A percentile compares a stretch with the other conserved stretches of the same genome.
Conservation (phyloP, 495 filamentous ascomycete genomes). For the Lasiosphaeria ovina region DNA sequence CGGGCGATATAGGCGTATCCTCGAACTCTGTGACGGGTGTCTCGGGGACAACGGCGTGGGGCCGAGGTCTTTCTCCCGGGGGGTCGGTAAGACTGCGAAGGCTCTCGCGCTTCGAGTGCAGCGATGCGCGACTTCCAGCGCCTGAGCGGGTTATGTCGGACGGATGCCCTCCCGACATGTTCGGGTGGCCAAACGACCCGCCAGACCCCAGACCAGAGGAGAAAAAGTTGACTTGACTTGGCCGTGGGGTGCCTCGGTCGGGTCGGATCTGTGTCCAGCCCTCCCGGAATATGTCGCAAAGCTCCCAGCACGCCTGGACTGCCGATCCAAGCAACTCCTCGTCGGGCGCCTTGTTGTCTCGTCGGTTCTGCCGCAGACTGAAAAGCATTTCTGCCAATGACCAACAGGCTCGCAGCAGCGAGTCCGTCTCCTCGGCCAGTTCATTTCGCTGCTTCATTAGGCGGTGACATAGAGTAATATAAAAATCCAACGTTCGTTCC, state of each 20-base stretch:
- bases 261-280: slow-evolving; percentile 89
- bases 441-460: slow-evolving; percentile 88
- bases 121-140: slow-evolving; percentile 42
- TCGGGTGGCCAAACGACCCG: slow-evolving; percentile 10
- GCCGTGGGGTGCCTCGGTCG: slow-evolving; percentile 81
- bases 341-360: slow-evolving; percentile 69
- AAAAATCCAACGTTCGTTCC: slow-evolving; percentile 88
- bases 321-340: slow-evolving; percentile 83
- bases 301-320: slow-evolving; percentile 91
- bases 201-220: slow-evolving; percentile 27
- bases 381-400: slow-evolving; percentile 90
- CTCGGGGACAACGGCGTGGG: slow-evolving; percentile 57
- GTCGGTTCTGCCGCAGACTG: slow-evolving; percentile 79
- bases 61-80: slow-evolving; percentile 27
- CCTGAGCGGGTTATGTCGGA: slow-evolving; percentile 33
- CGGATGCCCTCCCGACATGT: slow-evolving; percentile 19
- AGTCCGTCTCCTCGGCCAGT: slow-evolving; percentile 74
- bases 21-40: slow-evolving; percentile 93
- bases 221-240: slow-evolving; percentile 72
- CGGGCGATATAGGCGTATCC: slow-evolving; percentile 76
- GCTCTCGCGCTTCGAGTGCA: slow-evolving; percentile 45
- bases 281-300: slow-evolving; percentile 90
- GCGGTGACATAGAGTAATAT: slow-evolving; percentile 86
- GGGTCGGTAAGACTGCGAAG: slow-evolving; percentile 37
- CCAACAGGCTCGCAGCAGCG: slow-evolving; percentile 84